Evolutionary conservation across 2,329 filamentous ascomycete genomes (phyloP).

Genomic region (Microascus cirrosus): DNA sequence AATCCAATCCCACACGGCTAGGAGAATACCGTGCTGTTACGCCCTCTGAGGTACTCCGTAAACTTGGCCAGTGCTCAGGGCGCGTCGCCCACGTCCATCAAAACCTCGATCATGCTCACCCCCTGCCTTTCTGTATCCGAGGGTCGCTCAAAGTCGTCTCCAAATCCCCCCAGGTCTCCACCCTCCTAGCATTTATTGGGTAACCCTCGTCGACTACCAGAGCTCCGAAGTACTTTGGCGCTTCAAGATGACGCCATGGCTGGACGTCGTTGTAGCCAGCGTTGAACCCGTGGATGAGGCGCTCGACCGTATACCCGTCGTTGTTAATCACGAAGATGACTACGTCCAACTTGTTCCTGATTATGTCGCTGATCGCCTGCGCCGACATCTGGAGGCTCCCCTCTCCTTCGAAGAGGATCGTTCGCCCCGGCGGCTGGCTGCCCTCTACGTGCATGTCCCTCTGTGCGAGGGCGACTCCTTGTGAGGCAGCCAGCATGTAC

Average conservation of each 20-base stretch:
- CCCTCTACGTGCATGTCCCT: conserved; percentile 55
- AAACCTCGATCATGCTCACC: conserved; percentile 68
- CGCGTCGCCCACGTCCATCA: conserved; percentile 71
- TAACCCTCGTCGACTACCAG: conserved; percentile 19
- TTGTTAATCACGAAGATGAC: conserved; percentile 85
- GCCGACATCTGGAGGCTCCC: conserved; percentile 77
- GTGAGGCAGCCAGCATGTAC: conserved; percentile 48
- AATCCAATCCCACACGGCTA: too few relatives aligned
- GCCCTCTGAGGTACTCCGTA: conserved; percentile 52
- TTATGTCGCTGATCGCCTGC: conserved; percentile 77
- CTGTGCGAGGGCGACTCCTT: conserved; percentile 43
- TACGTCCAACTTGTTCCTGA: conserved; percentile 60
- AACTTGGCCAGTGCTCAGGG: conserved; percentile 59
- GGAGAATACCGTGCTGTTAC: too few relatives aligned
- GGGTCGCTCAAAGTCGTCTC: conserved; percentile 52
- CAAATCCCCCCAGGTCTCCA: conserved; percentile 60
- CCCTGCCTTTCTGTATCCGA: conserved; percentile 46
- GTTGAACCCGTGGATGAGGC: conserved; percentile 76
- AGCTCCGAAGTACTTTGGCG: conserved; percentile 59
- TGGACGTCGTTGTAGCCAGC: conserved; percentile 72
- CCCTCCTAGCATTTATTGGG: conserved; percentile 46
- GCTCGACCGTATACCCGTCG: conserved; percentile 81
- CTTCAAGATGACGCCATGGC: conserved; percentile 60
- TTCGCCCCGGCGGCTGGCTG: conserved; percentile 41
- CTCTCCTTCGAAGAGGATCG: conserved; percentile 81